Evolutionary conservation across 805 yeast genomes (phyloP).

Genomic region (Priceomyces fermenticarens): DNA sequence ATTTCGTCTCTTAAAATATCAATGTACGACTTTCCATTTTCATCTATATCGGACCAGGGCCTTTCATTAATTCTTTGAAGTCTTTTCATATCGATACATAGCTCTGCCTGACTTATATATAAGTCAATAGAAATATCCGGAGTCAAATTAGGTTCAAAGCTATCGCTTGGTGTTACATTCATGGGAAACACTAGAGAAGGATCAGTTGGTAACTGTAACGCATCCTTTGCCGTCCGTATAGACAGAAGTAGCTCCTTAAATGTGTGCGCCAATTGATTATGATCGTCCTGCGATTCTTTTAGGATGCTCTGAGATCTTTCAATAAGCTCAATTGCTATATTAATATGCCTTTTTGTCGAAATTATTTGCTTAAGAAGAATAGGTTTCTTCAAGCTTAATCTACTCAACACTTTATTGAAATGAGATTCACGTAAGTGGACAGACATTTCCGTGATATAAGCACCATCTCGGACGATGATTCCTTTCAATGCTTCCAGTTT

Average conservation of each 20-base stretch:
- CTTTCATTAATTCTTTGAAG: slow-evolving; percentile 46
- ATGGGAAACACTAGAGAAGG: slow-evolving; percentile 57
- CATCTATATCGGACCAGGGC: slow-evolving; percentile 63
- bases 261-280: slow-evolving; percentile 17
- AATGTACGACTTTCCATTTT: slow-evolving; percentile 49
- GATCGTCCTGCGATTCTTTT: slow-evolving; percentile 4
- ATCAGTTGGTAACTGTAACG: slow-evolving; percentile 41
- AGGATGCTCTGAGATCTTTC: slow-evolving; percentile 11
- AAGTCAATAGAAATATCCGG: slow-evolving; percentile 55
- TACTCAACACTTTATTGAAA: slow-evolving; percentile 31
- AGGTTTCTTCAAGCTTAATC: slow-evolving; percentile 27
- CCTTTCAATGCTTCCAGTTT: slow-evolving; percentile 62
- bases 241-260: slow-evolving; percentile 25
- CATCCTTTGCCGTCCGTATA: slow-evolving; percentile 31
- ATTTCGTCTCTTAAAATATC: slow-evolving; percentile 58
- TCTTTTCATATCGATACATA: slow-evolving; percentile 57
- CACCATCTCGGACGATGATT: slow-evolving; percentile 52
- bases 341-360: slow-evolving; percentile 43
- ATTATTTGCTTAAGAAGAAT: slow-evolving; percentile 43
- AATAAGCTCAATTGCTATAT: slow-evolving; percentile 29
- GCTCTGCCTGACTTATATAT: slow-evolving; percentile 58
- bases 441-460: slow-evolving; percentile 48
- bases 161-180: slow-evolving; percentile 35
- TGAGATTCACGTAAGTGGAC: slow-evolving; percentile 41
- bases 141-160: slow-evolving; percentile 44